Conservation (phyloP, 2,329 filamentous ascomycete genomes). For the Curvularia spicifera region DNA sequence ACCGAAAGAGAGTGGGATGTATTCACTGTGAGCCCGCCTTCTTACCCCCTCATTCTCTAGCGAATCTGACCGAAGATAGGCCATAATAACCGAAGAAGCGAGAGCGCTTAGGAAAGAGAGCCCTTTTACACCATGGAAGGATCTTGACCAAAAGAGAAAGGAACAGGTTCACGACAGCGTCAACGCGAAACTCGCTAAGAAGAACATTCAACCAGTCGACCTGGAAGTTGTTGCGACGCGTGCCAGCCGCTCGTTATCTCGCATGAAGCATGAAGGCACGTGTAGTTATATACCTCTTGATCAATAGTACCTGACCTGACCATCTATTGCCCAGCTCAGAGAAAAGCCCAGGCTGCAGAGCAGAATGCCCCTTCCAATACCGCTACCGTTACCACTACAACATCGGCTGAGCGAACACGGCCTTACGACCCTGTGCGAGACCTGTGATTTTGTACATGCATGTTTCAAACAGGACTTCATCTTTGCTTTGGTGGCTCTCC, state of each 20-base stretch:
- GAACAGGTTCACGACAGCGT: not conserved
- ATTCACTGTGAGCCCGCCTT: not conserved
- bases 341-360: not conserved
- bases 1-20: not conserved
- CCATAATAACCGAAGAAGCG: not conserved
- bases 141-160: not conserved
- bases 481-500: not conserved
- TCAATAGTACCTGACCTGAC: not conserved
- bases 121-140: not conserved
- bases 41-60: not conserved
- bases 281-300: not conserved
- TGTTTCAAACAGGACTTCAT: not conserved
- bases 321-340: not conserved
- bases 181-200: not conserved
- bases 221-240: not conserved
- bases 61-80: not conserved
- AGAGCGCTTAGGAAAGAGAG: not conserved
- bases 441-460: not conserved
- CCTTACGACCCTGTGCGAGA: slow-evolving; percentile 6
- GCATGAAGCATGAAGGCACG: slow-evolving; percentile 2
- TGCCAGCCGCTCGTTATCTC: not conserved
- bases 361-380: not conserved
- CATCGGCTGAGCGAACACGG: not conserved
- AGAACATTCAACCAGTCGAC: not conserved
- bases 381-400: not conserved